A percentile compares a stretch with the other conserved stretches of the same genome.
Conservation (phyloP, 805 yeast genomes). For the Metschnikowia dekortorum region DNA sequence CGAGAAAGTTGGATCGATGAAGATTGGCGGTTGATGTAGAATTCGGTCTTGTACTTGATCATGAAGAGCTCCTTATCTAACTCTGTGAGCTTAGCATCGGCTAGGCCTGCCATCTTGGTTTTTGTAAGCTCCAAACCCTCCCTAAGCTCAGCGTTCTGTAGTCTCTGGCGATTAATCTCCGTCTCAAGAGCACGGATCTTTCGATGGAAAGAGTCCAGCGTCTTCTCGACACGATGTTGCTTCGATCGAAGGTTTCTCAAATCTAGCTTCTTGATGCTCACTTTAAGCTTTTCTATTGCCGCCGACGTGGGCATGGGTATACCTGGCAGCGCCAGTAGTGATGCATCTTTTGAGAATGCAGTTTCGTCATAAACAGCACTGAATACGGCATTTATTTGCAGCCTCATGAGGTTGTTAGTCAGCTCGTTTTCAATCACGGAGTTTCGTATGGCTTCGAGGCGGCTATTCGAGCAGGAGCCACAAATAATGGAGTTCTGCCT, state of each 20-base stretch:
- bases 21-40: slow-evolving; percentile 24
- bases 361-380: not conserved
- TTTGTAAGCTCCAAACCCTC: not conserved
- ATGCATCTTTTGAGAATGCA: not conserved
- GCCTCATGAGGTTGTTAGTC: slow-evolving; percentile 17
- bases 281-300: slow-evolving; percentile 21
- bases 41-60: slow-evolving; percentile 11
- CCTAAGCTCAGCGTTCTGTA: not conserved
- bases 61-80: slow-evolving; percentile 5
- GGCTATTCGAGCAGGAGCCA: slow-evolving; percentile 18
- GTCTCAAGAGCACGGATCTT: slow-evolving; percentile 1
- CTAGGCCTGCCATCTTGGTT: slow-evolving; percentile 1
- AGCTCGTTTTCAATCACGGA: slow-evolving; percentile 25
- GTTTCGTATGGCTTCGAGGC: slow-evolving; percentile 21
- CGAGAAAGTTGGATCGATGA: slow-evolving; percentile 20
- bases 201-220: not conserved
- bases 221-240: slow-evolving; percentile 11
- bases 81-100: slow-evolving; percentile 6
- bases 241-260: slow-evolving; percentile 12
- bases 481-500: slow-evolving; percentile 20
- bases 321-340: not conserved
- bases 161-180: slow-evolving; percentile 1
- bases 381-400: slow-evolving; percentile 27
- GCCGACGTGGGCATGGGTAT: slow-evolving; percentile 4
- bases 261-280: slow-evolving; percentile 30